Evolutionary conservation across 257 asterid genomes (phyloP), one percentile per base, ranked within the genome.

Genomic region (Solanum boliviense): DNA sequence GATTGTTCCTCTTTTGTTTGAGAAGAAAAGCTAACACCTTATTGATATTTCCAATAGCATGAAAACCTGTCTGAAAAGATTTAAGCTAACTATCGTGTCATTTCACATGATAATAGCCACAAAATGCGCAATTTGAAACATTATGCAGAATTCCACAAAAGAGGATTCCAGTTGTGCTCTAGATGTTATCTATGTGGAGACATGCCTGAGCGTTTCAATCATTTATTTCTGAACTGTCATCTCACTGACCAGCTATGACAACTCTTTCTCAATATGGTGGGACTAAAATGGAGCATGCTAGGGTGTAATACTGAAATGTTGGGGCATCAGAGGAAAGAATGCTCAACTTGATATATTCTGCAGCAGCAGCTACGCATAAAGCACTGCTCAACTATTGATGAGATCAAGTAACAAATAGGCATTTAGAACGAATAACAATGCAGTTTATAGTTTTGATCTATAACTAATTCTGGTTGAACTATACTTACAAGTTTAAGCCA

Each of bases 401-500:
- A 39, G n/a, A 78, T 44, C 62, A 16, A 41, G 23, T 39, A 38
- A 73, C 82, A 20, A 18, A 25, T 41, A 78, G 32, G 58, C 25
- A n/a, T 39, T 41, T 25, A 25, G 65, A 27, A 79, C n/a, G 32
- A 78, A 25, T 15, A 27, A 79, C 41, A 16, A 27, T 27, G 39
- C 27, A 79, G n/a, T 46, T 44, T 79, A 44, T 27, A 78, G 32
- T 44, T 41, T 27, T 44, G 27, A 27, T 78, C 18, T 4, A 12
- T 29, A 44, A 25, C 84, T 85, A 68, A 83, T 44, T 78, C 36
- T 25, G 68, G 72, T 46, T 36, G 25, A 87, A 88, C 65, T 20
- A 87, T 75, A 90, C 98, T 92, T 90, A 96, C 99, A 74, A 82
- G 93, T 92, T 94, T 93, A 85, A 96, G 98, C 99, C 98, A 96